Evolutionary conservation across 73 alveolate species (phyloP), one percentile per base, ranked within the genome.

Genomic region (Paramecium sonneborni): DNA sequence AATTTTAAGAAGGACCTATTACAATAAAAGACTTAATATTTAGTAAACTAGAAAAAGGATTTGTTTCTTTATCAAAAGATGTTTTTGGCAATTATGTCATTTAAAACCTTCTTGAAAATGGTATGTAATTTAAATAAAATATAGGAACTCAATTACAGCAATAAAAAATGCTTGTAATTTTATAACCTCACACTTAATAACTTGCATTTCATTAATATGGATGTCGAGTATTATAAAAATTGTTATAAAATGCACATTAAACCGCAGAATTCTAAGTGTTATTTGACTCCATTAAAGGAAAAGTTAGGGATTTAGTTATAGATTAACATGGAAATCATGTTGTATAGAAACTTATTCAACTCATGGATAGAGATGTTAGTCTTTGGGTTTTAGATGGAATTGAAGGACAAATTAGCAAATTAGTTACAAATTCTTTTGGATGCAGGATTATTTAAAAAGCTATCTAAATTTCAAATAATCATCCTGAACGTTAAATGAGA

Each of bases 281-380:
- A 24, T 88, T 94, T 15, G 85, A 52, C 11, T 93, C 88, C 85
- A 39, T 94, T 52, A 92, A 94, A 62, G 43, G 55, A 18, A 74
- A 76, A 74, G 92, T 92, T 55, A 18, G 92, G 41, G 94, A 94
- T 68, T 94, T 95, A 72, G 94, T 94, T 1, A 95, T 92, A 84
- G 97, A 94, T 82, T 93, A 94, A 92, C 92, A 94, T 94, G 97
- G 97, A 48, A 94, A 94, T 94, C 97, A 94, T 41, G 97, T 74
- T 1, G 87, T 74, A 1, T n/a, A 74, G 20, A 74, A 74, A 18
- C 39, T 74, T 11, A 74, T 74, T 5, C 15, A 74, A 74, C 58
- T 74, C 1, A 21, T 21, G 39, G 87, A 43, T 10, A 34, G 58
- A 3, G 46, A 28, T 14, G 34, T 35, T 14, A 74, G 87, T 37